Evolutionary conservation across 108 stramenopile genomes (phyloP).

Genomic region (Cyclotella choctawhatcheeana): DNA sequence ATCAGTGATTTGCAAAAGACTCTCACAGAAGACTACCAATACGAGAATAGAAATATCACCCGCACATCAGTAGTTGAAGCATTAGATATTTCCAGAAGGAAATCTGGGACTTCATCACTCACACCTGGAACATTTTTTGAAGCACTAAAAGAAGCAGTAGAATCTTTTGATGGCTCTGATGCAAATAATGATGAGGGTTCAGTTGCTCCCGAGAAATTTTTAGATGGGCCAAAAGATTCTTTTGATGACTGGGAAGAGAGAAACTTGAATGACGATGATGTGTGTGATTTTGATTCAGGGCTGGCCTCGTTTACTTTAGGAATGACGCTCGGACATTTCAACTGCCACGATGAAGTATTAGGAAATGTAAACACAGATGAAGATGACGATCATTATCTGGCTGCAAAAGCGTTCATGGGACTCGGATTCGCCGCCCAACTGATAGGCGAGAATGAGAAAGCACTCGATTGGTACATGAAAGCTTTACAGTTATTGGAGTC

Average conservation of each 20-base stretch:
- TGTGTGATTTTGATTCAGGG: conserved; percentile 48
- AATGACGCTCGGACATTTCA: conserved; percentile 42
- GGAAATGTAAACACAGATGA: background rate
- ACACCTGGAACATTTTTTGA: conserved; percentile 2
- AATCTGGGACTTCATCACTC: background rate
- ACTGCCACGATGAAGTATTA: background rate
- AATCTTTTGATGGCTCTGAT: background rate
- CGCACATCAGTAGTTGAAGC: too few species aligned
- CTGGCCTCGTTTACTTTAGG: conserved; percentile 31
- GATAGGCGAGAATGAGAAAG: conserved; percentile 42
- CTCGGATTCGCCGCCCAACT: conserved; percentile 44
- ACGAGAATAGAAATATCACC: background rate
- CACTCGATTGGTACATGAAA: conserved; percentile 46
- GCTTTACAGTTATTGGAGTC: conserved; percentile 36
- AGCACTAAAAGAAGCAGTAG: background rate
- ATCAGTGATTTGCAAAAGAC: conserved; percentile 5
- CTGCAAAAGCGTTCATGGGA: conserved; percentile 49
- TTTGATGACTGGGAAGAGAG: background rate
- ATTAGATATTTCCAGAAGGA: background rate
- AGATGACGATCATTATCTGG: conserved; percentile 36
- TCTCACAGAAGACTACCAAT: background rate
- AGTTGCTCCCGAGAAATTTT: too few species aligned
- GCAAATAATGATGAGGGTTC: background rate
- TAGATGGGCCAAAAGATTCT: too few species aligned
- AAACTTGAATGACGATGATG: conserved; percentile 18